phyloP scores from a whole-genome alignment of 805 yeast genomes.

The Kodamaea laetipori region DNA sequence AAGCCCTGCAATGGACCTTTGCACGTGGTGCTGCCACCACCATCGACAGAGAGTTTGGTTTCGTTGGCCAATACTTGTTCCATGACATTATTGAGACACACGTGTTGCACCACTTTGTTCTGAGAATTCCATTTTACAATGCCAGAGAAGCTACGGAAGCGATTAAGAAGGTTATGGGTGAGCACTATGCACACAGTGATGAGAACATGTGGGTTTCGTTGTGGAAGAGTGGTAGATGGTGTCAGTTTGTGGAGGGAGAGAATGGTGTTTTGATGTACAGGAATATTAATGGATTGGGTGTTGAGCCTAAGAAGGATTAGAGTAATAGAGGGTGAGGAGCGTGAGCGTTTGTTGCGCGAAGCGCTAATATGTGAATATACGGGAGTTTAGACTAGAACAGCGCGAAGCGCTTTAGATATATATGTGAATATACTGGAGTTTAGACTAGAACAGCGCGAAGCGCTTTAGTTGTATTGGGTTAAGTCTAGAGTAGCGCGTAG shows the following conservation, averaged over 20 bases:
- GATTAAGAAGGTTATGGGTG: conserved; percentile 54
- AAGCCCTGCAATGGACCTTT: conserved; percentile 57
- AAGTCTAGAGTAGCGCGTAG: too few relatives aligned
- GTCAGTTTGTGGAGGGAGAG: conserved; percentile 72
- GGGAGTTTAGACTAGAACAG: too few relatives aligned
- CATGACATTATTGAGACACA: conserved; percentile 63
- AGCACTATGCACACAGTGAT: conserved; percentile 49
- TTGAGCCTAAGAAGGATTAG: conserved; percentile 15
- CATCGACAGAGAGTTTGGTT: conserved; percentile 62
- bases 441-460: too few relatives aligned
- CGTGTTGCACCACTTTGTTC: conserved; percentile 56
- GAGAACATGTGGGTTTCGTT: conserved; percentile 60
- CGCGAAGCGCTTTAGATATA: too few relatives aligned
- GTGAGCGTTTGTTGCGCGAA: not conserved
- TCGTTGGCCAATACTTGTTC: conserved; percentile 57
- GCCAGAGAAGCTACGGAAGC: conserved; percentile 57
- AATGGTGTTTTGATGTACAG: conserved; percentile 69
- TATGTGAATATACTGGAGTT: too few relatives aligned
- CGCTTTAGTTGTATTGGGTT: too few relatives aligned
- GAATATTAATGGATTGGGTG: conserved; percentile 49
- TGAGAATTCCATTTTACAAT: conserved; percentile 57
- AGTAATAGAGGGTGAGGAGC: not conserved
- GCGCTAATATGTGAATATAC: not conserved
- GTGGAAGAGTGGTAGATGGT: conserved; percentile 60
- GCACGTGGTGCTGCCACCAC: conserved; percentile 71